Base-by-base conservation (phyloP, 257 asterid genomes). In the Nemophila menziesii region DNA sequence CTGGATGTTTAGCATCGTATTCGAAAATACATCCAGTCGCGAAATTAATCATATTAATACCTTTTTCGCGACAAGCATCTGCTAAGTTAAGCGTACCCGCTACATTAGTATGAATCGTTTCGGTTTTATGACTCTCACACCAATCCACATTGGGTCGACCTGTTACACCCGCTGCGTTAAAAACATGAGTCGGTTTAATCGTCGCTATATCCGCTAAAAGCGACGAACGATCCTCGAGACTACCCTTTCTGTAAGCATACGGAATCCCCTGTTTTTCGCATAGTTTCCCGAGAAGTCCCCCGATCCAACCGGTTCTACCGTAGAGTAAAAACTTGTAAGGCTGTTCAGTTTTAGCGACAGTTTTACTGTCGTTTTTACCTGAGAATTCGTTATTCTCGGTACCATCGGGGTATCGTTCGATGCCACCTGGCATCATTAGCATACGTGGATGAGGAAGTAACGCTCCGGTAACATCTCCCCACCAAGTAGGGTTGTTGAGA, bases 391-490 rank as follows among this genome's bases (percentile, higher is more conserved):
- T 58, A 55, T 75, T 71, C 62, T 87, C 97, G 34, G 82, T 73
- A 39, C 62, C 95, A 56, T 87, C 92, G 8, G 46, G 63, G 60
- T 44, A 69, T 22, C 80, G 76, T 69, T 76, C 98, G 3, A 58
- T 52, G 15, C 90, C 97, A 62, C 94, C 92, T 7, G 98, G 90
- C 94, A 80, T 78, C 92, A 74, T 80, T 49, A 81, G 67, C 98
- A 89, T 89, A 60, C 94, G 73, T 21, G 98, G 98, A 63, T 89
- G 98, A 56, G 98, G 98, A 52, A 80, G 82, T 82, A 89, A 54
- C 36, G 98, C 98, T 34, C 98, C 98, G 10, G 94, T 68, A 22
- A 89, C 93, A 68, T 89, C 94, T 2, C 98, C 98, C 98, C 98
- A 89, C 97, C 97, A 89, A 15, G 72, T 73, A 4, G 97, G 97